Base-by-base conservation (phyloP, 768 basidiomycete species). In the Suillus placidus region DNA sequence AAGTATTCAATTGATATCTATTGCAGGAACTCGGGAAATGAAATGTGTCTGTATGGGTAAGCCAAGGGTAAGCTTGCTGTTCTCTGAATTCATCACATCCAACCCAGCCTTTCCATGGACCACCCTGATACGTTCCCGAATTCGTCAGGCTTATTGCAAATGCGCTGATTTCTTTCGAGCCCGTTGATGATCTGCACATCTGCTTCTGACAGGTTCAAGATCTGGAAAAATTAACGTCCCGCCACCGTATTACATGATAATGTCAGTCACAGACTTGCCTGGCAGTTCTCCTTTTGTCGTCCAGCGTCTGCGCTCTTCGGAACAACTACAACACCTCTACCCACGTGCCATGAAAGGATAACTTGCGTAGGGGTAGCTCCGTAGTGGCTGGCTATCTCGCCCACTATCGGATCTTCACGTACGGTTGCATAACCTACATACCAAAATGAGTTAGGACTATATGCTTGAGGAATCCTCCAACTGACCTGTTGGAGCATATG, bases 161-260 rank as follows among this genome's bases (percentile, higher is more conserved):
- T 72, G 76, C 5, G 80, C 45, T 65, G 78, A 43, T 72, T 70
- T 52, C 67, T 67, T 72, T 88, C 82, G 23, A 88, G 71, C 0
- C 60, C 68, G 64, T 80, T 74, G 35, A 87, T 75, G 26, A 67
- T 67, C 35, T 80, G 66, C 68, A 84, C 79, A 47, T 87, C 83
- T 35, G 79, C 75, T 3, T 66, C 61, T 1, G 73, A 68, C 7
- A 83, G 73, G 23, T 72, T 66, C 32, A 81, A 61, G 20, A 86
- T 69, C 76, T 84, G 37, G 76, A 63, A 62, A 68, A 60, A 69
- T 65, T 57, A 79, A 26, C 32, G 8, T 34, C 34, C 30, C 18
- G 71, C 26, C 5, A 37, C 3, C 16, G 14, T 23, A 7, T 18
- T 35, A 20, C 16, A 56, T 4, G 42, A 43, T 38, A 62, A 72